Evolutionary conservation across 139 green algal genomes (phyloP).

Genomic region (Spirogloea muscicola): DNA sequence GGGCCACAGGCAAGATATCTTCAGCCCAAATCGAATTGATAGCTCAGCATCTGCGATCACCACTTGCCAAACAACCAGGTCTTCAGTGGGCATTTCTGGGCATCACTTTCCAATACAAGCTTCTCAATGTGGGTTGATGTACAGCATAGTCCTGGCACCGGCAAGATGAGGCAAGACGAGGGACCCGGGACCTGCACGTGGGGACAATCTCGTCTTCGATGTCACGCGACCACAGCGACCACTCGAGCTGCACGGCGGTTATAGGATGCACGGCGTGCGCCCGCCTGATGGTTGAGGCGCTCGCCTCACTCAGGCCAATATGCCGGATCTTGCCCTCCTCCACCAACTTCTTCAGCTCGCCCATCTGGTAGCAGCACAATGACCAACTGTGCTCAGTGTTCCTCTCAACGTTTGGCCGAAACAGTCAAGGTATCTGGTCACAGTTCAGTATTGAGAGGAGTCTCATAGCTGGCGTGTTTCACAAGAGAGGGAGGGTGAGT

Average conservation of each 20-base stretch:
- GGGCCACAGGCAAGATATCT: constrained; percentile 54
- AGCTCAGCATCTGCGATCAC: no score
- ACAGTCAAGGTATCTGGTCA: neutral
- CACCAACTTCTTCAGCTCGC: constrained; percentile 51
- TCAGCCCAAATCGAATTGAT: no score
- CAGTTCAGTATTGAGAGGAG: neutral
- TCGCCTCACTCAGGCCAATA: constrained; percentile 67
- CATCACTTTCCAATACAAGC: no score
- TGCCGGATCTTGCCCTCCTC: constrained; percentile 69
- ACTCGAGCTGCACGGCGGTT: constrained; percentile 66
- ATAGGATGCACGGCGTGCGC: constrained; percentile 63
- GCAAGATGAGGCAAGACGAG: no score
- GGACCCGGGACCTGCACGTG: constrained; percentile 41
- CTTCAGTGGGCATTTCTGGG: no score
- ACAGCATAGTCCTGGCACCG: no score
- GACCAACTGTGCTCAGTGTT: no score
- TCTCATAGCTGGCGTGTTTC: no score
- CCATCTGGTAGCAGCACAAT: constrained; percentile 61
- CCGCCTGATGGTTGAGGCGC: constrained; percentile 55
- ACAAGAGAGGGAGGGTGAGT: no score
- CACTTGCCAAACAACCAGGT: no score
- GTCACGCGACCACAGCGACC: constrained; percentile 64
- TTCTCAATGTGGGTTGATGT: no score
- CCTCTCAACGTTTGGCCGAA: neutral
- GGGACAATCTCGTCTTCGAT: constrained; percentile 64